Conservation (phyloP, 495 filamentous ascomycete genomes). For the Penicillium silybi region DNA sequence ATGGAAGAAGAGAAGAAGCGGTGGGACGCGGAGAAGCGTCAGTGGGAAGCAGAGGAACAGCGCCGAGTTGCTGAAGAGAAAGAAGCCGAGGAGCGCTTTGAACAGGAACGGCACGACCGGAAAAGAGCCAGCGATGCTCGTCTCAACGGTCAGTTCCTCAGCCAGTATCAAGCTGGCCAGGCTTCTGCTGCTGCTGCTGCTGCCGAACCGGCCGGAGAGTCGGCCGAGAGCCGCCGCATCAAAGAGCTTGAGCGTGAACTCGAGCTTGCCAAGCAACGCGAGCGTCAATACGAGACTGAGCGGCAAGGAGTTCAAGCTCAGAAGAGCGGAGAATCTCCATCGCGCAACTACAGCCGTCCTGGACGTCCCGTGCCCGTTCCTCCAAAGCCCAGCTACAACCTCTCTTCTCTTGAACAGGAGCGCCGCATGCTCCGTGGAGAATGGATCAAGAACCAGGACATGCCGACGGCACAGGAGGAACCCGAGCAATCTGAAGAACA, state of each 20-base stretch:
- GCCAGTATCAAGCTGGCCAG: conserved; percentile 68
- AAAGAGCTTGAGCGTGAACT: conserved; percentile 82
- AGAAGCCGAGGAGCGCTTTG: conserved; percentile 61
- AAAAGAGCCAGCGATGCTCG: conserved; percentile 58
- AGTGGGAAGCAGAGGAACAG: conserved; percentile 81
- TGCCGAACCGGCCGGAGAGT: conserved; percentile 26
- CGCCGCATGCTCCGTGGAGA: conserved; percentile 67
- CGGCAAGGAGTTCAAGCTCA: conserved; percentile 55
- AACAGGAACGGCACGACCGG: conserved; percentile 61
- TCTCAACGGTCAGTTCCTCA: conserved; percentile 79
- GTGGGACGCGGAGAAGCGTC: conserved; percentile 82
- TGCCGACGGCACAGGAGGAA: conserved; percentile 18
- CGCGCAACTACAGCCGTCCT: conserved; percentile 34
- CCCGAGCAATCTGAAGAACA: conserved; percentile 27
- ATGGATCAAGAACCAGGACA: conserved; percentile 55
- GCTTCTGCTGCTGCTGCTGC: conserved; percentile 4
- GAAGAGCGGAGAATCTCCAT: conserved; percentile 19
- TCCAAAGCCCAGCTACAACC: conserved; percentile 54
- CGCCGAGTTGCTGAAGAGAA: conserved; percentile 67
- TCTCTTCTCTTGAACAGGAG: conserved; percentile 72
- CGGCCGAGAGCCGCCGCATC: conserved; percentile 60
- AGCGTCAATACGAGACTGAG: conserved; percentile 77
- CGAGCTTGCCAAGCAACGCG: conserved; percentile 78
- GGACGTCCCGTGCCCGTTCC: conserved; percentile 46
- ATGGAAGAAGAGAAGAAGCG: conserved; percentile 72